A percentile compares a stretch with the other conserved stretches of the same genome.
Conservation (phyloP, 495 filamentous ascomycete species). For the Annulohypoxylon moriforme region DNA sequence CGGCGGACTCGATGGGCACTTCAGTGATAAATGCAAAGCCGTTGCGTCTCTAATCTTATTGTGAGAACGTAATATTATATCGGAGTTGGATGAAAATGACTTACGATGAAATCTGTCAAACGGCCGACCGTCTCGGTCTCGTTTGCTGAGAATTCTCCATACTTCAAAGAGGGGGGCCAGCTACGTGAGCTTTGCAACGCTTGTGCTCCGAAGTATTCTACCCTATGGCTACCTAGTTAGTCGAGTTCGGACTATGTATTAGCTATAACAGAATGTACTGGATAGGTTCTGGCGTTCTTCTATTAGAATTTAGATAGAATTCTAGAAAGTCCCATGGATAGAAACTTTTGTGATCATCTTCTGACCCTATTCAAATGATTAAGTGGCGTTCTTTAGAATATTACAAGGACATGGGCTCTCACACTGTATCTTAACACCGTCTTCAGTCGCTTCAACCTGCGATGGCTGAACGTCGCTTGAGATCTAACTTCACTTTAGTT, state of each 20-base stretch:
- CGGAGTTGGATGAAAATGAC: slow-evolving; percentile 15
- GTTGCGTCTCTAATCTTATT: slow-evolving; percentile 53
- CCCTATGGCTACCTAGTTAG: slow-evolving; percentile 21
- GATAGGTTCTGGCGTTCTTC: slow-evolving; percentile 47
- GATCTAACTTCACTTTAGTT: slow-evolving; percentile 53
- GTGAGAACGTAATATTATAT: slow-evolving; percentile 6
- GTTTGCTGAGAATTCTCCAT: slow-evolving; percentile 61
- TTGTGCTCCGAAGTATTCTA: slow-evolving; percentile 38
- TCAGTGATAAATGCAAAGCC: slow-evolving; percentile 79
- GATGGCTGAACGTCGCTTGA: slow-evolving; percentile 61
- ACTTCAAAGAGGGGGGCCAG: slow-evolving; percentile 36
- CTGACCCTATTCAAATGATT: slow-evolving; percentile 57
- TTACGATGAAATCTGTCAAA: slow-evolving; percentile 57
- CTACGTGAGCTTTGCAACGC: slow-evolving; percentile 19
- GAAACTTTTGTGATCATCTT: slow-evolving; percentile 66
- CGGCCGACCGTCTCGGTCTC: slow-evolving; percentile 70
- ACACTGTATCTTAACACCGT: slow-evolving; percentile 60
- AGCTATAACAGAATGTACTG: slow-evolving; percentile 19
- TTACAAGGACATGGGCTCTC: slow-evolving; percentile 1
- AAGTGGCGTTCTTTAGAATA: slow-evolving; percentile 9
- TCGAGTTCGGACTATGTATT: not conserved
- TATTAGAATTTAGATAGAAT: slow-evolving; percentile 54
- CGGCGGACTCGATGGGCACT: slow-evolving; percentile 70
- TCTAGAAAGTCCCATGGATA: slow-evolving; percentile 66
- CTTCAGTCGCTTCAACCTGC: slow-evolving; percentile 43